Conservation (phyloP, 371 early-diverging fungal species). For the Mortierella sp. region DNA sequence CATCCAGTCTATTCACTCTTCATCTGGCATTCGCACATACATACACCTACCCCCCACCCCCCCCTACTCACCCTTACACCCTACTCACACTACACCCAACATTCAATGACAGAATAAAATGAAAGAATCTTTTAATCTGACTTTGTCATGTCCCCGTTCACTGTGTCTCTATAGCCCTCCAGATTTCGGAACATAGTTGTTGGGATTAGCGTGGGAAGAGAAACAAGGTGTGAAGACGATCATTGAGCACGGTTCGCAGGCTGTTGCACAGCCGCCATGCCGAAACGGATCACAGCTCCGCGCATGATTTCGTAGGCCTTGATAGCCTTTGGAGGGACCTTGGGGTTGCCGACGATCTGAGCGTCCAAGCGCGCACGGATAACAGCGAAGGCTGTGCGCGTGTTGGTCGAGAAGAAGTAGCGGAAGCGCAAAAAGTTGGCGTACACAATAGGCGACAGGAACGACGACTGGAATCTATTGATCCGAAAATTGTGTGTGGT, state of each 20-base stretch:
- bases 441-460: conserved; percentile 81
- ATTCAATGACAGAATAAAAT: too few relatives aligned
- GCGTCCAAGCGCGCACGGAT: conserved; percentile 66
- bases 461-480: conserved; percentile 69
- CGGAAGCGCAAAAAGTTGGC: conserved; percentile 89
- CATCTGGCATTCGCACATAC: too few relatives aligned
- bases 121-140: too few relatives aligned
- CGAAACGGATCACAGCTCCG: conserved; percentile 65
- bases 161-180: too few relatives aligned
- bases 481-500: too few relatives aligned
- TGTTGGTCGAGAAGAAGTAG: conserved; percentile 78
- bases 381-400: conserved; percentile 69
- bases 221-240: too few relatives aligned
- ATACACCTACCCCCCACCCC: too few relatives aligned
- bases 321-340: conserved; percentile 66
- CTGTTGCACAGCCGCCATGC: conserved; percentile 65
- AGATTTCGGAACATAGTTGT: too few relatives aligned
- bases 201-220: too few relatives aligned
- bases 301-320: conserved; percentile 65
- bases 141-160: too few relatives aligned
- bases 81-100: too few relatives aligned
- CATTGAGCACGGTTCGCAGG: conserved; percentile 40
- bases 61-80: too few relatives aligned
- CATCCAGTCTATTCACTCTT: conserved; percentile 1
- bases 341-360: conserved; percentile 62